Evolutionary conservation across 2,329 filamentous ascomycete species (phyloP).

Genomic region (Fusarium abutilonis): DNA sequence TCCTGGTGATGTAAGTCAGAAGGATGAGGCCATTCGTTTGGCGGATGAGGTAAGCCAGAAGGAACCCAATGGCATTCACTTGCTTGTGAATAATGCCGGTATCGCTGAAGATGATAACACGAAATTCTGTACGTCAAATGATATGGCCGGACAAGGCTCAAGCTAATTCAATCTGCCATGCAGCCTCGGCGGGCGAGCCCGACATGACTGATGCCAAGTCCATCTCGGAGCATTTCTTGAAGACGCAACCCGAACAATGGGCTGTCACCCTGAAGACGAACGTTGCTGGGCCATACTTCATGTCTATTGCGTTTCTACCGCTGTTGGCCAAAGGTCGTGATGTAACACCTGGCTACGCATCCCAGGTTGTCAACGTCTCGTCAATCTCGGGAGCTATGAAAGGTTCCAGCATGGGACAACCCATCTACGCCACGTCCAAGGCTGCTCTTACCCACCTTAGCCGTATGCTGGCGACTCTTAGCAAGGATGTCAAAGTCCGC

Average conservation of each 20-base stretch:
- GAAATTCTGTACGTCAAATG: neutral
- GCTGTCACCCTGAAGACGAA: neutral
- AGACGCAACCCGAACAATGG: constrained; percentile 6
- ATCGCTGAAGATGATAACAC: constrained; percentile 9
- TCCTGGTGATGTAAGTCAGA: constrained; percentile 4
- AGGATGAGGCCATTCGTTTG: neutral
- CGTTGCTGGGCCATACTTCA: constrained; percentile 4
- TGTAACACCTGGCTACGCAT: neutral
- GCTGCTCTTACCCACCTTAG: constrained; percentile 13
- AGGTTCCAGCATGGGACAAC: constrained; percentile 6
- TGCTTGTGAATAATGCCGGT: constrained; percentile 8
- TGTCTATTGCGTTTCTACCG: constrained; percentile 8
- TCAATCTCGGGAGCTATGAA: neutral
- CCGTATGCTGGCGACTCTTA: constrained; percentile 12
- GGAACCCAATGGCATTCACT: neutral
- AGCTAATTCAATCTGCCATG: fast-evolving
- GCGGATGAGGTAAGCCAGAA: neutral
- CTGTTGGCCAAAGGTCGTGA: neutral
- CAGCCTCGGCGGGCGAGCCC: neutral
- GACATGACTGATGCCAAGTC: neutral
- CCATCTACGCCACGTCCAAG: constrained; percentile 4
- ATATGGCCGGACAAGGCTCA: fast-evolving
- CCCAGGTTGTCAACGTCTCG: constrained; percentile 1
- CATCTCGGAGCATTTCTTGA: constrained; percentile 9
- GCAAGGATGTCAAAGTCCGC: constrained; percentile 12